Evolutionary conservation across 2,329 filamentous ascomycete genomes (phyloP).

Genomic region (Fusarium subglutinans): DNA sequence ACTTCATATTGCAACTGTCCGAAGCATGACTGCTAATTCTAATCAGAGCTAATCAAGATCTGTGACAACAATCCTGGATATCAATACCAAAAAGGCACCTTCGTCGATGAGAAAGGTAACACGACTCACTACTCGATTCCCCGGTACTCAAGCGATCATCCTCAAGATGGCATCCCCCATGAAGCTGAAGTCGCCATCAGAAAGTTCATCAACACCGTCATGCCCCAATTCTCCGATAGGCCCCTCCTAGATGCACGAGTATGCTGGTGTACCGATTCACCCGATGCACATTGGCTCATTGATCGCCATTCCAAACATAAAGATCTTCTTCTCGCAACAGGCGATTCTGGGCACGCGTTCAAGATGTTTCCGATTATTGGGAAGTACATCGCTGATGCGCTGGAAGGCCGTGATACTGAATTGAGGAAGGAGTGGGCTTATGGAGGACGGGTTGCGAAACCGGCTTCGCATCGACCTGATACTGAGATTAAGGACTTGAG

Average conservation of each 20-base stretch:
- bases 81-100: neutral
- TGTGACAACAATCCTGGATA: conserved; percentile 3
- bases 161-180: neutral
- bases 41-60: conserved; percentile 3
- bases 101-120: neutral
- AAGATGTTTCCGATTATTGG: conserved; percentile 12
- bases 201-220: neutral
- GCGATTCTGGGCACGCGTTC: conserved; percentile 1
- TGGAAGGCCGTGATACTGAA: neutral
- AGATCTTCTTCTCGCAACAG: neutral
- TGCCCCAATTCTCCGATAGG: neutral
- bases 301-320: neutral
- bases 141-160: neutral
- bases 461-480: neutral
- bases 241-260: neutral
- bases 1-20: too few relatives aligned
- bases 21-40: too few relatives aligned
- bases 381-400: neutral
- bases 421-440: conserved; percentile 7
- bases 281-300: conserved; percentile 4
- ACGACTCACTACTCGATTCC: neutral
- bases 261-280: conserved; percentile 6
- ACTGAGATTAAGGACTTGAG: conserved; percentile 2
- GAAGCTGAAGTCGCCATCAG: neutral
- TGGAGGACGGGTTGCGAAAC: neutral